Evolutionary conservation across 208 protist genomes (phyloP).

Genomic region (Porcisia hertigi): DNA sequence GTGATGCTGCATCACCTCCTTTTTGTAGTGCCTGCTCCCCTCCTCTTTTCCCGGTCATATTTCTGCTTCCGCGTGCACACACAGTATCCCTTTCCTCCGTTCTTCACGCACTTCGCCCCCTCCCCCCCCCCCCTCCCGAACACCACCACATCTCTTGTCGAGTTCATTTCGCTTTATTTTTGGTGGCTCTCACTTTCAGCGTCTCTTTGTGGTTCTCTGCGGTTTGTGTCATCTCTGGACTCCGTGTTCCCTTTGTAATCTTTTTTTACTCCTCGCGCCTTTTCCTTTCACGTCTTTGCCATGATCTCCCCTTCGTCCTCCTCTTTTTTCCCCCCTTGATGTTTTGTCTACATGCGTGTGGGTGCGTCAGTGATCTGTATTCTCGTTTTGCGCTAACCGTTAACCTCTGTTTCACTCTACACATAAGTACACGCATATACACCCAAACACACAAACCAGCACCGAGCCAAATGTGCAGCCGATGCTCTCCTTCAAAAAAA

Average conservation of each 20-base stretch:
- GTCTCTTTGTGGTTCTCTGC: conserved; percentile 18
- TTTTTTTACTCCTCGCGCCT: background rate
- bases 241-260: background rate
- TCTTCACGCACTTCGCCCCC: background rate
- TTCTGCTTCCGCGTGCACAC: background rate
- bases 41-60: background rate
- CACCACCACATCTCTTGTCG: background rate
- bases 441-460: background rate
- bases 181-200: background rate
- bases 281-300: background rate
- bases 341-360: background rate
- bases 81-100: background rate
- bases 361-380: background rate
- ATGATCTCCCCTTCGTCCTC: background rate
- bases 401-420: background rate
- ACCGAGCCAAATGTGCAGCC: background rate
- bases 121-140: background rate
- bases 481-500: background rate
- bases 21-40: background rate
- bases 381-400: background rate
- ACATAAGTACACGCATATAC: background rate
- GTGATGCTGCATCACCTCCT: background rate
- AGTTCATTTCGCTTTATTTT: conserved; percentile 1
- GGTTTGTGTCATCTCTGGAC: background rate
- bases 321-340: too few species aligned